Evolutionary conservation across 2,329 filamentous ascomycete genomes (phyloP), one percentile per base, ranked within the genome.

Genomic region (Beauveria asiatica): DNA sequence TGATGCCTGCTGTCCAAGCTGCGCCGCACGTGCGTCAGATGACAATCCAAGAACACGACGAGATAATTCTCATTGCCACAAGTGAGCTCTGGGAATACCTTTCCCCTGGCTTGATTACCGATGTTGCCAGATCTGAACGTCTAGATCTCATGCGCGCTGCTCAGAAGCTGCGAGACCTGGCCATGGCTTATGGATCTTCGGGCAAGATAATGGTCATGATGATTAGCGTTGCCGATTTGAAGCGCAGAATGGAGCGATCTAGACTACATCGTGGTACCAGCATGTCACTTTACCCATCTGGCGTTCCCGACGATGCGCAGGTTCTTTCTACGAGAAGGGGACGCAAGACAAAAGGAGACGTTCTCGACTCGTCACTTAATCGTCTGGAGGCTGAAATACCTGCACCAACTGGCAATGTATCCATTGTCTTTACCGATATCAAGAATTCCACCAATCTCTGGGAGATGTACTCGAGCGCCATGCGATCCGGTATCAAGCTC

Each of bases 121-220:
- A 99, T 71, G 87, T 97, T 58, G 92, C 91, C 19, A 83, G 92
- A 63, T 88, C 88, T 25, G 93, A 96, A 73, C 86, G 92, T 7
- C 83, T 84, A 50, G 93, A 99, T 71, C 80, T 97, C 49, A 99
- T 99, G 94, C 84, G 90, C 59, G 94, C 93, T 17, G 89, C 94
- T 4, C 93, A 97, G 72, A 96, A 96, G 75, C 82, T 99, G 37
- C 86, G 94, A 61, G 94, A 99, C 75, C 79, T 97, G 59, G 94
- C 94, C 46, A 96, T 99, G 70, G 91, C 93, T 1, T 97, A 97
- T 71, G 94, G 94, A 57, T 90, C 93, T 13, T 92, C 87, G 1
- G 88, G 88, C 69, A 99, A 99, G 76, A 90, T 97, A 64, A 97
- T 97, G 92, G 91, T 99, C 49, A 97, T 97, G 93, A 90, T 99